Percentiles rank a stretch among this genome's conserved stretches.
These are phyloP conservation scores for Aspergillus indologenus DNA, from an alignment of 495 filamentous ascomycete species.

Conservation along the genomic window DNA sequence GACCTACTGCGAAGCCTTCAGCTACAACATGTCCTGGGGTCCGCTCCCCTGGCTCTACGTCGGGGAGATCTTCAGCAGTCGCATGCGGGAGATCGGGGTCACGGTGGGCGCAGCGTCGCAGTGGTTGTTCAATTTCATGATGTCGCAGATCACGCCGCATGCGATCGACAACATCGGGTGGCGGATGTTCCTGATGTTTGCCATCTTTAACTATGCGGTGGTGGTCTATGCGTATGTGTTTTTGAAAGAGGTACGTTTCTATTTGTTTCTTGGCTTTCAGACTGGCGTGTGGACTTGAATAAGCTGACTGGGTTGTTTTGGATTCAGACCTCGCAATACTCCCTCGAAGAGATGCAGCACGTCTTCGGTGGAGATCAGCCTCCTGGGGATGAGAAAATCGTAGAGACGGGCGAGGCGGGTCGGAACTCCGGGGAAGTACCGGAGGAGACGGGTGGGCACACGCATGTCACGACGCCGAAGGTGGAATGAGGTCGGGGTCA, in stretches of 20 bases:
- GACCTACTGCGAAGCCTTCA: slow-evolving; percentile 49
- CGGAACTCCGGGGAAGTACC: background rate
- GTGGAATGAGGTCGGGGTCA: background rate
- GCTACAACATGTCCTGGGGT: slow-evolving; percentile 42
- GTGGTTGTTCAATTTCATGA: slow-evolving; percentile 56
- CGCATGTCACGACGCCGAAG: background rate
- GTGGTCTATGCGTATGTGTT: slow-evolving; percentile 47
- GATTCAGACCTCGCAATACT: slow-evolving; percentile 29
- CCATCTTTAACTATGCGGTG: slow-evolving; percentile 49
- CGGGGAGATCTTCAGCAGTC: slow-evolving; percentile 51
- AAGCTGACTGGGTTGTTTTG: background rate
- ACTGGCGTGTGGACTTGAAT: background rate
- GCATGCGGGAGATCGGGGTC: slow-evolving; percentile 48
- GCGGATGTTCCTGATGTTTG: slow-evolving; percentile 55
- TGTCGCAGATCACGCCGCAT: slow-evolving; percentile 52
- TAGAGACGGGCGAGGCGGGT: background rate
- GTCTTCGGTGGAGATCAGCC: slow-evolving; percentile 27
- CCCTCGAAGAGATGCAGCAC: slow-evolving; percentile 38
- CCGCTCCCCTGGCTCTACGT: slow-evolving; percentile 40
- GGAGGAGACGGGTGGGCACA: background rate
- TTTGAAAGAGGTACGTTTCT: slow-evolving; percentile 41
- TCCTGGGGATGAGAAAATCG: background rate
- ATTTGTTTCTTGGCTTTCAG: background rate
- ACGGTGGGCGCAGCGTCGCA: slow-evolving; percentile 48
- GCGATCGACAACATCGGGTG: slow-evolving; percentile 50